Base-by-base conservation (phyloP, 352 stramenopile species). In the Phytopythium mirpurense region DNA sequence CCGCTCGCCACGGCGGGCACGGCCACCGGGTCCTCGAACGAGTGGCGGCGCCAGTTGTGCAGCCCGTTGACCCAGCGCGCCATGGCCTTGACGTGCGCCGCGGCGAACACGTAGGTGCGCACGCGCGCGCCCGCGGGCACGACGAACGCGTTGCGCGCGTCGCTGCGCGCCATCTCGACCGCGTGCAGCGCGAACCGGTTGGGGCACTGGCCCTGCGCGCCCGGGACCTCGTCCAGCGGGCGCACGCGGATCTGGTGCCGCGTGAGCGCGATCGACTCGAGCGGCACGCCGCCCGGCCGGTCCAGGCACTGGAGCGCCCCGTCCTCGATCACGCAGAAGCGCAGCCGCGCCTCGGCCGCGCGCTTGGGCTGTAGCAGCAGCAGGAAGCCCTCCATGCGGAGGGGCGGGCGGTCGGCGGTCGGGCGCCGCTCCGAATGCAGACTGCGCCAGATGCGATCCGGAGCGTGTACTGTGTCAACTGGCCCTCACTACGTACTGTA, bases 321-420 rank as follows among this genome's bases (percentile, higher is more conserved):
- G 41, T 80, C 63, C 60, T 89, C 78, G 43, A 92, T 64, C 52
- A 86, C 74, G 47, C 78, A 86, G 62, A 84, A 92, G 55, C 58
- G 59, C 42, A 83, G 46, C 44, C 82, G 74, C 51, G 78, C 67
- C 56, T 76, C 56, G 24, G 65, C 57, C 27, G 57, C 63, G 21
- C 65, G 56, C 48, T 84, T 73, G 36, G 67, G 58, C 50, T 62
- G 54, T 49, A 89, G 79, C 48, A 72, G 63, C 10, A 92, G 77
- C 59, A 92, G 57, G 50, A 79, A 92, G 42, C 81, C 81, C 44
- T 92, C 81, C 81, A 92, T 92, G 16, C 10, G 21, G n/a, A n/a
- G n/a, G n/a, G n/a, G n/a, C n/a, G n/a, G n/a, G n/a, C n/a, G n/a
- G n/a, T n/a, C n/a, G n/a, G n/a, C n/a, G n/a, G n/a, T n/a, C n/a